A percentile compares a stretch with the other conserved stretches of the same genome.
Conservation (phyloP, 192 early-diverging fungal genomes). For the Coemansia guatemalensis region DNA sequence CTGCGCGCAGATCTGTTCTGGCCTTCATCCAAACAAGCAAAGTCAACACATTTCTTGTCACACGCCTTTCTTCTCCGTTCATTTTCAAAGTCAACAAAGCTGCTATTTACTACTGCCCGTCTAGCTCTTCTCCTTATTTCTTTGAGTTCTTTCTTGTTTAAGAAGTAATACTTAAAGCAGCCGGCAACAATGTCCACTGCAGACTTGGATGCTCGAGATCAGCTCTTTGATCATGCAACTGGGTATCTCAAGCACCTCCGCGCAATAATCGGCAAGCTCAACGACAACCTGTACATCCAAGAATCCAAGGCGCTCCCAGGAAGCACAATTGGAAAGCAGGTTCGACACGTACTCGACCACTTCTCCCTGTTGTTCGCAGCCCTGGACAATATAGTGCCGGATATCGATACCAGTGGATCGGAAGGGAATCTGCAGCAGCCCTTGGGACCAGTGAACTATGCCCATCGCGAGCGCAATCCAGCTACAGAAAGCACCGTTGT, state of each 20-base stretch:
- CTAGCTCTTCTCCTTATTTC: background rate
- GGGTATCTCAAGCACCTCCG: slow-evolving; percentile 20
- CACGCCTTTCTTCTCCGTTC: background rate
- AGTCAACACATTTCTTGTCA: too few species aligned
- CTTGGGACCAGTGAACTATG: slow-evolving; percentile 23
- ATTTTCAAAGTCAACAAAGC: too few species aligned
- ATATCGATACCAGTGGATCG: background rate
- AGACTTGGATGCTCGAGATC: background rate
- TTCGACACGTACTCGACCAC: slow-evolving; percentile 57
- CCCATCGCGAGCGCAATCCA: slow-evolving; percentile 22
- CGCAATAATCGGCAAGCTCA: slow-evolving; percentile 9
- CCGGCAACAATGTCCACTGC: background rate
- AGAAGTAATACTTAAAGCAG: background rate
- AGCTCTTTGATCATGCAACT: slow-evolving; percentile 23
- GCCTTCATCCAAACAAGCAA: too few species aligned
- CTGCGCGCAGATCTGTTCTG: too few species aligned
- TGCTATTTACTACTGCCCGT: background rate
- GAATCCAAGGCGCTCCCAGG: slow-evolving; percentile 41
- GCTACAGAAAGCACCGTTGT: slow-evolving; percentile 21
- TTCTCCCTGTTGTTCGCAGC: slow-evolving; percentile 34
- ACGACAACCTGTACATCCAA: slow-evolving; percentile 23
- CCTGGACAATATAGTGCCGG: background rate
- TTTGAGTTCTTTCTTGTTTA: background rate
- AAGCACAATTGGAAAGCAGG: slow-evolving; percentile 59
- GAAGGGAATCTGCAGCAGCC: background rate